Percentiles rank a stretch among this genome's conserved stretches.
phyloP scores from a whole-genome alignment of 2,329 filamentous ascomycete species.

The Erysiphe neolycopersici region DNA sequence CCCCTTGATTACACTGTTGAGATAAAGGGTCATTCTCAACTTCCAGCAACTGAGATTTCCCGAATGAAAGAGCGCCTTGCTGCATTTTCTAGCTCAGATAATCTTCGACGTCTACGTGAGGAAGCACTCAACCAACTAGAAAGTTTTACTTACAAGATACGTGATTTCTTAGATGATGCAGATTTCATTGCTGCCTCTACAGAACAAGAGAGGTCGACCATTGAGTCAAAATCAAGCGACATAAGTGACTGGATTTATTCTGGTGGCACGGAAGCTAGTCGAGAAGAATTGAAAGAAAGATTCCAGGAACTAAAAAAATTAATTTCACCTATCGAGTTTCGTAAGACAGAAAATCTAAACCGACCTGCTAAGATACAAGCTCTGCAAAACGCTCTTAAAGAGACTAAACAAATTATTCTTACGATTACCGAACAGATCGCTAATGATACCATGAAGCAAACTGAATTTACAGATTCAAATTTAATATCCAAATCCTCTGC shows the following conservation, averaged over 20 bases:
- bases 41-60: slow-evolving; percentile 9
- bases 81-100: slow-evolving; percentile 69
- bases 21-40: slow-evolving; percentile 9
- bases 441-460: slow-evolving; percentile 33
- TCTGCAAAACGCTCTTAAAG: slow-evolving; percentile 43
- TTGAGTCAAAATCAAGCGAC: slow-evolving; percentile 40
- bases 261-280: slow-evolving; percentile 50
- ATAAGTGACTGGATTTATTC: slow-evolving; percentile 79
- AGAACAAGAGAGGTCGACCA: slow-evolving; percentile 32
- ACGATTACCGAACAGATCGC: slow-evolving; percentile 48
- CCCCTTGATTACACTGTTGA: slow-evolving; percentile 11
- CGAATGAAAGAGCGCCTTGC: slow-evolving; percentile 34
- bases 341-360: slow-evolving; percentile 43
- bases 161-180: slow-evolving; percentile 56
- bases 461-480: slow-evolving; percentile 22
- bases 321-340: slow-evolving; percentile 48
- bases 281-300: slow-evolving; percentile 47
- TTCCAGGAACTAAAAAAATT: slow-evolving; percentile 54
- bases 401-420: slow-evolving; percentile 42
- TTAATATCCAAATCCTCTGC: slow-evolving; percentile 15
- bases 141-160: slow-evolving; percentile 66
- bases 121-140: slow-evolving; percentile 86
- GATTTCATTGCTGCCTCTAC: slow-evolving; percentile 49
- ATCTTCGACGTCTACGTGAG: slow-evolving; percentile 47
- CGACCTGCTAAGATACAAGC: slow-evolving; percentile 42